Conservation (phyloP, 345 rosid species). For the Eutrema heterophyllum region DNA sequence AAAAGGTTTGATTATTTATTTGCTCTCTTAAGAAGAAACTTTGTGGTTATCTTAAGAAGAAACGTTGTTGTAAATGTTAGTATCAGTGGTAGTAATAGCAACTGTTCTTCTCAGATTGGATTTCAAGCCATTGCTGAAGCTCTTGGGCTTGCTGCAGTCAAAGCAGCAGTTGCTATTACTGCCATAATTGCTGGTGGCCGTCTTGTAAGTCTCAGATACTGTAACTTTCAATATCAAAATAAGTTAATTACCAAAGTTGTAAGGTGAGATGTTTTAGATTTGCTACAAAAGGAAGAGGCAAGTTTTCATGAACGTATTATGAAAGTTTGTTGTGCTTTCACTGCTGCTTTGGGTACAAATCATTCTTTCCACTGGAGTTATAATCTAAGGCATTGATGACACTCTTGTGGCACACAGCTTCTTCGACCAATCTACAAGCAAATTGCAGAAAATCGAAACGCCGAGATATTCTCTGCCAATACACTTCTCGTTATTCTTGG, state of each 20-base stretch:
- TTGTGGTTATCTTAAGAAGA: no score
- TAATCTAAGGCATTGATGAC: constrained; percentile 13
- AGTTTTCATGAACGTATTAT: constrained; percentile 6
- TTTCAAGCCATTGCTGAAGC: constrained; percentile 98
- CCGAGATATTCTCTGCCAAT: constrained; percentile 97
- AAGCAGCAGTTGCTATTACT: constrained; percentile 89
- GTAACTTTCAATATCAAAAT: constrained; percentile 8
- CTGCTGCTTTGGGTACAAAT: constrained; percentile 5
- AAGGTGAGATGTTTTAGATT: constrained; percentile 7
- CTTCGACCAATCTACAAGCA: constrained; percentile 97
- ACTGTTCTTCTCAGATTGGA: constrained; percentile 66
- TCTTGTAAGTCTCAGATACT: constrained; percentile 53
- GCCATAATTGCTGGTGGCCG: constrained; percentile 98
- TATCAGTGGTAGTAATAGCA: no score
- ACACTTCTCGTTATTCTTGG: constrained; percentile 96
- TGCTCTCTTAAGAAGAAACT: background rate
- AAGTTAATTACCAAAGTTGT: constrained; percentile 2
- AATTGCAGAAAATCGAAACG: constrained; percentile 95
- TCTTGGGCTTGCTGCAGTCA: constrained; percentile 95
- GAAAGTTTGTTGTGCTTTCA: background rate
- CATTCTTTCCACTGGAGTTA: background rate
- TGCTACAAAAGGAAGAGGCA: constrained; percentile 6
- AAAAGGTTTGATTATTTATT: background rate
- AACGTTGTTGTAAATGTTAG: no score
- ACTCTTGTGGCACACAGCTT: constrained; percentile 45